Percentiles rank a stretch among this genome's conserved stretches.
phyloP scores from a whole-genome alignment of 441 rosid species.

The Adansonia rubrostipa region DNA sequence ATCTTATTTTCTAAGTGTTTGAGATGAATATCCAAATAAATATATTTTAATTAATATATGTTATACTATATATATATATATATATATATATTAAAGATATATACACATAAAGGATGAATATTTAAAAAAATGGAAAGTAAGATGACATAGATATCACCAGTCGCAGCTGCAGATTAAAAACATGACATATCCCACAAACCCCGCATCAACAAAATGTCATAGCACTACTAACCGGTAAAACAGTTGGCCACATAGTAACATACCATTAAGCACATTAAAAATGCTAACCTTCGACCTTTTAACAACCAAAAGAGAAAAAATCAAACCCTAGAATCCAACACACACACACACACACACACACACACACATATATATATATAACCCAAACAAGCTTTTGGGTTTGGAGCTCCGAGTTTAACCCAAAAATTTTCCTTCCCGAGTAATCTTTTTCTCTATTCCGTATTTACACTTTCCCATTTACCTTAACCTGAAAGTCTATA shows the following conservation, averaged over 20 bases:
- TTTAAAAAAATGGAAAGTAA: too few species aligned
- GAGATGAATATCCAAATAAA: too few species aligned
- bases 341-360: too few species aligned
- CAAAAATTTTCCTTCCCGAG: conserved; percentile 8
- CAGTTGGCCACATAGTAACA: background rate
- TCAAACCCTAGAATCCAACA: background rate
- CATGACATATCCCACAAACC: background rate
- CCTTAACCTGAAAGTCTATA: too few species aligned
- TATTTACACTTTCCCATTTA: conserved; percentile 28
- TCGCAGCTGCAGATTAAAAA: background rate
- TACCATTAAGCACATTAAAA: conserved; percentile 14
- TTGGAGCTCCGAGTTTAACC: background rate
- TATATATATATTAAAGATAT: too few species aligned
- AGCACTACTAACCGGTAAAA: background rate
- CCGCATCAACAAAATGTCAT: background rate
- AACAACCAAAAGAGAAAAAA: background rate
- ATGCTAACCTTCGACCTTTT: background rate
- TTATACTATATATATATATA: too few species aligned
- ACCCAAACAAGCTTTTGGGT: background rate
- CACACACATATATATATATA: background rate
- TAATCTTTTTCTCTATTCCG: background rate
- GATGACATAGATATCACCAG: too few species aligned
- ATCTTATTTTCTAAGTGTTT: too few species aligned
- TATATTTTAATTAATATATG: too few species aligned
- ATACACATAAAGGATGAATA: too few species aligned